Evolutionary conservation across 352 stramenopile genomes (phyloP).

Genomic region (Sclerospora graminicola): DNA sequence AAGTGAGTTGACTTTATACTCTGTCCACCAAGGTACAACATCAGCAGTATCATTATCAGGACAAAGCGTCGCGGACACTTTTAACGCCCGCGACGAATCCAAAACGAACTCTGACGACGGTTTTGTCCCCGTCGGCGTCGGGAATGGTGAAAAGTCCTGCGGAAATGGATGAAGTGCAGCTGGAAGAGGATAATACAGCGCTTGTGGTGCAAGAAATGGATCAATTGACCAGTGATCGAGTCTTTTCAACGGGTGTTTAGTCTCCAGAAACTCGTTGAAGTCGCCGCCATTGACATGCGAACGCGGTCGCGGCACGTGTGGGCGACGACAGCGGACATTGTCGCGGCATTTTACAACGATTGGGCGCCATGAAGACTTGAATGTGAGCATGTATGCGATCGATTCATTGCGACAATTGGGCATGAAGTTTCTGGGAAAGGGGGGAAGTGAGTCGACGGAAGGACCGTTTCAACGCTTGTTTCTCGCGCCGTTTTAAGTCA

Average conservation of each 20-base stretch:
- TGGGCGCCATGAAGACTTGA: conserved; percentile 93
- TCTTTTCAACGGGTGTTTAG: no score
- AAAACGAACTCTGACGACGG: no score
- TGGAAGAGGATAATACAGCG: conserved; percentile 79
- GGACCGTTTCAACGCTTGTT: conserved; percentile 96
- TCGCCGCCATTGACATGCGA: conserved; percentile 99
- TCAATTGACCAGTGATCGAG: no score
- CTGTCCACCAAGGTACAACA: no score
- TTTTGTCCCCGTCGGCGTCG: conserved; percentile 39
- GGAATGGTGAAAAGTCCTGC: conserved; percentile 16
- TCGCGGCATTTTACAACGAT: conserved; percentile 96
- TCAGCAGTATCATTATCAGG: no score
- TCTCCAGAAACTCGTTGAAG: conserved; percentile 98
- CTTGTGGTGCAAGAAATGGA: conserved; percentile 71
- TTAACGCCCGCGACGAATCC: no score
- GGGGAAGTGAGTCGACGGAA: conserved; percentile 97
- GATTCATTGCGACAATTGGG: conserved; percentile 99
- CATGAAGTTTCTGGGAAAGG: conserved; percentile 98
- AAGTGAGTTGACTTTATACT: no score
- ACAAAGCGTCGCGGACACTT: no score
- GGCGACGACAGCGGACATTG: conserved; percentile 92
- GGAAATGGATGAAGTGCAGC: conserved; percentile 44
- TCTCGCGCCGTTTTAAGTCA: conserved; percentile 92
- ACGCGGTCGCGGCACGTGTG: conserved; percentile 93
- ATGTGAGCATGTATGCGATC: conserved; percentile 98